Base-by-base conservation (phyloP, 139 green algal species). In the Chara braunii region DNA sequence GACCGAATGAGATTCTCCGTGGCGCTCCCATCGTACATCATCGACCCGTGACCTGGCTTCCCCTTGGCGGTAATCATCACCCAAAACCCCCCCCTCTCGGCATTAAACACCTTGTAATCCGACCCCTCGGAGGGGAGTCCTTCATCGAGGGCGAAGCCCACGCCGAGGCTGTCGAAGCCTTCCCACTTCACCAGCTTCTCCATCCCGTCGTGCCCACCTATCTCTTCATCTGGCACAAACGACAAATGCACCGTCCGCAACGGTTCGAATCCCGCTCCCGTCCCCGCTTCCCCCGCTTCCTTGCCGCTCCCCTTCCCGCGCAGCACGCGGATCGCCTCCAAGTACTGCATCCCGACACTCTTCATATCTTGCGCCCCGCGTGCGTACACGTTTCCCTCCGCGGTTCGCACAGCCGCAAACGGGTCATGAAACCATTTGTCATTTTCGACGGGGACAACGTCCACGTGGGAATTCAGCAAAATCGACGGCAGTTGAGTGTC, bases 301-400 rank as follows among this genome's bases (percentile, higher is more conserved):
- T n/a, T n/a, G n/a, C n/a, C n/a, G n/a, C n/a, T n/a, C 33, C 12
- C 44, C 3, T 44, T 12, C 9, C 26, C 44, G 9, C 44, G 3
- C 3, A 70, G 61, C 23, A 6, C 11, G 4, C 61, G 43, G 3
- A 70, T 62, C 31, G 61, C 43, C 45, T 70, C 61, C 8, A 70
- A 22, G 28, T 70, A 70, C 61, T 70, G 56, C 14, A 60, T 43
- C 23, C 61, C 43, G 3, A 70, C 61, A 24, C 8, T 53, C 61
- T 70, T 70, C 61, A 70, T 70, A 51, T 70, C 61, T 51, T 70
- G 61, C 37, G 58, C 43, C 30, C 58, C 58, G 7, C 58, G 58
- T 5, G 37, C 58, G 14, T 34, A 35, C 8, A 67, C 42, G 7
- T 57, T 37, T 24, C 58, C 58, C 5, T 11, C 3, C 3, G 11